Base-by-base conservation (phyloP, 495 filamentous ascomycete species). In the Xylaria sp. region DNA sequence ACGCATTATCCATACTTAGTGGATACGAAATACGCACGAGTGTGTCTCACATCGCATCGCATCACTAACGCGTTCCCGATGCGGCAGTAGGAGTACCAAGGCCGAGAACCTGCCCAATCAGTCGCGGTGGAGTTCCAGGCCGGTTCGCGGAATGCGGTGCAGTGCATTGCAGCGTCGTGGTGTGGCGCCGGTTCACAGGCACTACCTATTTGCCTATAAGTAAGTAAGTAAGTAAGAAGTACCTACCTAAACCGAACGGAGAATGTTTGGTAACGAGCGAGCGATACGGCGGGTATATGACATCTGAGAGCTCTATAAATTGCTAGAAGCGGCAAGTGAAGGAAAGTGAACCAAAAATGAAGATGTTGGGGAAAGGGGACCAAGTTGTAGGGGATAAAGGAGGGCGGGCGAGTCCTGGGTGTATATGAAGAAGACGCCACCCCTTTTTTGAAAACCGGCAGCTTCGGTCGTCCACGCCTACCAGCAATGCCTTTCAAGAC, bases 251-350 rank as follows among this genome's bases (percentile, higher is more conserved):
- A 15, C 17, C 0, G 15, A 17, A 15, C 5, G 15, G 11, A 61
- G 3, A 5, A 15, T 43, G 59, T 21, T 41, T 43, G 35, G 33
- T 41, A 24, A 37, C 37, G 59, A 17, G 35, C 35, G 8, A 4
- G 26, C 26, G 11, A 15, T 41, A 61, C 59, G 21, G 21, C 37
- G 37, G 59, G 8, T 61, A 41, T 61, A 61, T 61, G 35, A 8
- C 14, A 40, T 21, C 2, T 37, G 11, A 9, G 21, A 17, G 14
- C n/a, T 21, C 5, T 3, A 19, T 12, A n/a, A 48, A 48, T 48
- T 64, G 24, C 61, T 48, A 5, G 41, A 64, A n/a, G 24, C 17
- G 41, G 61, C 33, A 46, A 64, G 33, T 35, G 61, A 48, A 33
- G 26, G 41, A 21, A 48, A 35, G 15, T 48, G n/a, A 4, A 11